phyloP scores from a whole-genome alignment of 2,329 filamentous ascomycete genomes.

The Fusarium buxicola region DNA sequence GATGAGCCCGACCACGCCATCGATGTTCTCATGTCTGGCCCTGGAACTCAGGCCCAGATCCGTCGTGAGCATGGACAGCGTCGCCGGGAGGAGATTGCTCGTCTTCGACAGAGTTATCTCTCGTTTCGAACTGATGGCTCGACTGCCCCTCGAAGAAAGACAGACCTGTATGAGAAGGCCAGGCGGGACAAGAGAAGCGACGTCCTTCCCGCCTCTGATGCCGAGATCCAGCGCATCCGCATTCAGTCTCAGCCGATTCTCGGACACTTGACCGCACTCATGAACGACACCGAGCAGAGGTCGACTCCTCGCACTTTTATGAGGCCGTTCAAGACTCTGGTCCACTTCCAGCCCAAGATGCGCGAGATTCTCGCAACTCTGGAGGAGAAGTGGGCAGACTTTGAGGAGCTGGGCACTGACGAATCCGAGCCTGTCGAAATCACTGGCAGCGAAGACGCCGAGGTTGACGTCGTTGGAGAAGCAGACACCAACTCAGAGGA shows the following conservation, averaged over 20 bases:
- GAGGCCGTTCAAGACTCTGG: conserved; percentile 55
- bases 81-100: conserved; percentile 52
- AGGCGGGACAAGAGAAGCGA: conserved; percentile 45
- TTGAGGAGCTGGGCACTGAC: conserved; percentile 47
- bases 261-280: conserved; percentile 52
- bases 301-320: conserved; percentile 55
- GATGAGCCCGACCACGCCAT: conserved; percentile 54
- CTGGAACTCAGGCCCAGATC: conserved; percentile 52
- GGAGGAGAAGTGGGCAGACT: conserved; percentile 56
- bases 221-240: conserved; percentile 52
- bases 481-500: conserved; percentile 27
- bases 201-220: conserved; percentile 31
- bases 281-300: conserved; percentile 52
- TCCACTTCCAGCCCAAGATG: conserved; percentile 58
- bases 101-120: conserved; percentile 49
- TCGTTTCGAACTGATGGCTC: conserved; percentile 11
- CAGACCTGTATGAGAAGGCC: conserved; percentile 32
- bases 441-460: conserved; percentile 38
- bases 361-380: conserved; percentile 52
- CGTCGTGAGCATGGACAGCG: conserved; percentile 53
- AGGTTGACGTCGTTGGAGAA: conserved; percentile 46
- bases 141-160: conserved; percentile 10
- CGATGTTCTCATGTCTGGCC: conserved; percentile 53
- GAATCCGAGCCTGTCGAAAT: conserved; percentile 42
- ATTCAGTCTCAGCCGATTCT: conserved; percentile 57